These are phyloP conservation scores for Colletotrichum euphorbiae DNA, from an alignment of 2,329 filamentous ascomycete species.

Conservation along the genomic window DNA sequence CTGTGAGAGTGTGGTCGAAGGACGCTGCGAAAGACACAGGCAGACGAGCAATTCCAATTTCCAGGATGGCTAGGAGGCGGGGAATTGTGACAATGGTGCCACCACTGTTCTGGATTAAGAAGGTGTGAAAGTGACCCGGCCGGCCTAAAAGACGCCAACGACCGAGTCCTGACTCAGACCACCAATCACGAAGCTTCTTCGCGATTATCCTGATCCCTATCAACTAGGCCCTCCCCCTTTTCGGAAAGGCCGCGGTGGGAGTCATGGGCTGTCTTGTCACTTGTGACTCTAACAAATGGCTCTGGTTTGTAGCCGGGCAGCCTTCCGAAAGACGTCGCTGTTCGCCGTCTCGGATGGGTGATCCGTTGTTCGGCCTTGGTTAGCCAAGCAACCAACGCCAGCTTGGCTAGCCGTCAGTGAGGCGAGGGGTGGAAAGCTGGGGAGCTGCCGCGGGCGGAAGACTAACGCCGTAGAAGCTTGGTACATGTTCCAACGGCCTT, in stretches of 20 bases:
- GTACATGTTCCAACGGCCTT: constrained; percentile 40
- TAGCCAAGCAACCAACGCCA: constrained; percentile 37
- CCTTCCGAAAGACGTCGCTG: constrained; percentile 16
- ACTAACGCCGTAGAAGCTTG: constrained; percentile 38
- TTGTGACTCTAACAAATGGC: too few relatives aligned
- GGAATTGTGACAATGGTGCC: constrained; percentile 36
- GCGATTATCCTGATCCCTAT: constrained; percentile 26
- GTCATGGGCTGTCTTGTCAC: constrained; percentile 17
- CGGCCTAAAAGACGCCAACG: constrained; percentile 37
- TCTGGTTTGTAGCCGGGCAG: constrained; percentile 7
- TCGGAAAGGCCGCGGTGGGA: constrained; percentile 37
- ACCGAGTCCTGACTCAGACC: constrained; percentile 39
- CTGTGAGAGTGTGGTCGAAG: constrained; percentile 32
- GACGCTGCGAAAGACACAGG: not conserved
- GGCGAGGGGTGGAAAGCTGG: constrained; percentile 25
- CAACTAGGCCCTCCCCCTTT: constrained; percentile 35
- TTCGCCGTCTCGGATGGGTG: constrained; percentile 6
- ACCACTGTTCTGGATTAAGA: constrained; percentile 41
- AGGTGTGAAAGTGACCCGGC: constrained; percentile 34
- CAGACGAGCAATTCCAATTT: constrained; percentile 36
- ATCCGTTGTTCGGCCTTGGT: constrained; percentile 9
- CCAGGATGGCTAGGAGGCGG: constrained; percentile 37
- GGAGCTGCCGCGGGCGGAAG: constrained; percentile 18
- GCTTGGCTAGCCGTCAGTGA: constrained; percentile 2
- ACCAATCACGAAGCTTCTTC: constrained; percentile 29